phyloP scores from a whole-genome alignment of 2,329 filamentous ascomycete genomes.

The Aspergillus flavus region DNA sequence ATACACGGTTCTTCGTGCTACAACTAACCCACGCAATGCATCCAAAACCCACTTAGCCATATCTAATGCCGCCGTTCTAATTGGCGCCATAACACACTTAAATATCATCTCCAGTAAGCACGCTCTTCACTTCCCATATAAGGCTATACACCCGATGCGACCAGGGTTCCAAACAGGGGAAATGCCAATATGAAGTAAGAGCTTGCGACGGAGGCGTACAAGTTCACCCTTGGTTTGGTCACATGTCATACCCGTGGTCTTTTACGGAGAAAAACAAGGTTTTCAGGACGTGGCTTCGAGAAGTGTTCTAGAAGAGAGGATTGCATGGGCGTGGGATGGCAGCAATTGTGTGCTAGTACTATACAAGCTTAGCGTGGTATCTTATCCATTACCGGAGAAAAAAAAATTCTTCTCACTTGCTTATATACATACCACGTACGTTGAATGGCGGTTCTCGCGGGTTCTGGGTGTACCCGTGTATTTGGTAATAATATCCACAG shows the following conservation, averaged over 20 bases:
- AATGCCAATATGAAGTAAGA: neutral
- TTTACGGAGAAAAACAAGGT: constrained; percentile 4
- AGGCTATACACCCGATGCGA: neutral
- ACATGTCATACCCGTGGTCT: constrained; percentile 4
- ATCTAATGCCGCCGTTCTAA: neutral
- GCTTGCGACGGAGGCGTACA: neutral
- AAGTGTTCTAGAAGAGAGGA: constrained; percentile 20
- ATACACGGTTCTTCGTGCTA: neutral
- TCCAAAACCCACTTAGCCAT: neutral
- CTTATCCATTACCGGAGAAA: neutral
- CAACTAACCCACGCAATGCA: neutral
- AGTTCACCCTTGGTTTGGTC: constrained; percentile 3
- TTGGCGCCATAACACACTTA: neutral
- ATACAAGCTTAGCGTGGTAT: neutral
- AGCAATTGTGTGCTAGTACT: neutral
- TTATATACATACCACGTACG: neutral
- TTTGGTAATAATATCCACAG: constrained; percentile 1
- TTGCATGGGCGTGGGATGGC: neutral
- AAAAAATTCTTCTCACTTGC: neutral
- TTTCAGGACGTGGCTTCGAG: constrained; percentile 15
- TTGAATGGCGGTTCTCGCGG: neutral
- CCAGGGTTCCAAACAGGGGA: neutral
- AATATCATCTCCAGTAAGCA: neutral
- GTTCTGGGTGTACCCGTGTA: neutral
- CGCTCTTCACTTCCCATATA: neutral